These are phyloP conservation scores for Hypocrella siamensis DNA, from an alignment of 2,329 filamentous ascomycete species.

Conservation along the genomic window DNA sequence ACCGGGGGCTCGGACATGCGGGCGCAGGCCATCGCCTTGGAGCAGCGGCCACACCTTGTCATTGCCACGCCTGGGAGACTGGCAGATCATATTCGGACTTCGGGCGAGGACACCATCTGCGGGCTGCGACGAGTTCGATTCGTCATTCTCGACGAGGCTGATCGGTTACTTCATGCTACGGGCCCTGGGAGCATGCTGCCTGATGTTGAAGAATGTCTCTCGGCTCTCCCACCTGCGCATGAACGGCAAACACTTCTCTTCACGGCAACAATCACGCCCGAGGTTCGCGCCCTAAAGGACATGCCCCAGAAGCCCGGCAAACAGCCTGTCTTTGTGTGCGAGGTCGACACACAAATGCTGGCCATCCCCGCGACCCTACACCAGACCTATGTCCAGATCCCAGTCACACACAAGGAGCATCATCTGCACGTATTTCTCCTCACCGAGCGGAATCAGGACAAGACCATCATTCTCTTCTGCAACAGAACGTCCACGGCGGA, in stretches of 20 bases:
- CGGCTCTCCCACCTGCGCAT: conserved; percentile 58
- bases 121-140: conserved; percentile 66
- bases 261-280: conserved; percentile 86
- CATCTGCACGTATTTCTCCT: conserved; percentile 82
- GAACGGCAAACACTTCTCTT: conserved; percentile 89
- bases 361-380: conserved; percentile 67
- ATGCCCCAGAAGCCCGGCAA: conserved; percentile 54
- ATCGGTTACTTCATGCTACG: conserved; percentile 63
- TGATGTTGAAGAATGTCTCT: conserved; percentile 79
- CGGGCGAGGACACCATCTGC: conserved; percentile 77
- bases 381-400: conserved; percentile 77
- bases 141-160: conserved; percentile 91
- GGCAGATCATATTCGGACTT: conserved; percentile 84
- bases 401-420: conserved; percentile 84
- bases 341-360: conserved; percentile 61
- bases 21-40: conserved; percentile 70
- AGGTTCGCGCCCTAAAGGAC: conserved; percentile 75
- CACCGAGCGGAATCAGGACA: conserved; percentile 59
- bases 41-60: conserved; percentile 72
- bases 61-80: conserved; percentile 88
- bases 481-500: conserved; percentile 84
- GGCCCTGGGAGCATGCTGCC: conserved; percentile 79
- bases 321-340: conserved; percentile 72
- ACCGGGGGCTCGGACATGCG: conserved; percentile 92
- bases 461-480: conserved; percentile 82